Percentiles rank a stretch among this genome's conserved stretches.
phyloP scores from a whole-genome alignment of 306 rosid species.

The Vicia villosa region DNA sequence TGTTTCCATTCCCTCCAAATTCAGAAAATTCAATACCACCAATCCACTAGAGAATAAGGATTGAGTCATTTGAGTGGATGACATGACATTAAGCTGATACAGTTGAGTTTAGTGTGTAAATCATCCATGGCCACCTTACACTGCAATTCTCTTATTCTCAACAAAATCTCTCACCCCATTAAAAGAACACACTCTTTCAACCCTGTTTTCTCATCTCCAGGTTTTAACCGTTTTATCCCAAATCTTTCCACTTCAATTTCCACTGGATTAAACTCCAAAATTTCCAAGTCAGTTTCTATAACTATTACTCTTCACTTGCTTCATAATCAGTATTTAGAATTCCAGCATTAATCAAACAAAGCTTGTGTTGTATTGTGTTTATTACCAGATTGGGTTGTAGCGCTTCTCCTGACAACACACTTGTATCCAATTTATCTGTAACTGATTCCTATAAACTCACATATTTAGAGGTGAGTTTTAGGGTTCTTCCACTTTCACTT shows the following conservation, averaged over 20 bases:
- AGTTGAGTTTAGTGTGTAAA: background rate
- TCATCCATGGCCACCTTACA: constrained; percentile 49
- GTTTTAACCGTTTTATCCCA: constrained; percentile 36
- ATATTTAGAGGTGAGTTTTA: constrained; percentile 75
- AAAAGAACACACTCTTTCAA: constrained; percentile 19
- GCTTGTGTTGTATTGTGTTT: background rate
- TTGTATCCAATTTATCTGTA: constrained; percentile 54
- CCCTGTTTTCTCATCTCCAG: constrained; percentile 34
- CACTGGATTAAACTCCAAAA: constrained; percentile 38
- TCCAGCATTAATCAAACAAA: too few species aligned
- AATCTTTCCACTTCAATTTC: constrained; percentile 25
- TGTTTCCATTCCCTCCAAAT: too few species aligned
- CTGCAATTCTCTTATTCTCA: constrained; percentile 46
- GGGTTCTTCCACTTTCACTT: constrained; percentile 16
- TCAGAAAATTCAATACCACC: too few species aligned
- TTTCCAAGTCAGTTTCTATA: constrained; percentile 39
- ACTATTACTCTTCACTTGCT: constrained; percentile 12
- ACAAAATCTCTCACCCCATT: constrained; percentile 37
- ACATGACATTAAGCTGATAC: background rate
- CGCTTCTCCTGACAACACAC: constrained; percentile 68
- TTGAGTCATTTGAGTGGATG: background rate
- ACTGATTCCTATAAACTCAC: constrained; percentile 67
- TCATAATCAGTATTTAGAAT: background rate
- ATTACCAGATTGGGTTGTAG: constrained; percentile 45
- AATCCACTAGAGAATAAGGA: too few species aligned